Evolutionary conservation across 768 basidiomycete species (phyloP), one percentile per base, ranked within the genome.

Genomic region (Phanerochaete carnosa): DNA sequence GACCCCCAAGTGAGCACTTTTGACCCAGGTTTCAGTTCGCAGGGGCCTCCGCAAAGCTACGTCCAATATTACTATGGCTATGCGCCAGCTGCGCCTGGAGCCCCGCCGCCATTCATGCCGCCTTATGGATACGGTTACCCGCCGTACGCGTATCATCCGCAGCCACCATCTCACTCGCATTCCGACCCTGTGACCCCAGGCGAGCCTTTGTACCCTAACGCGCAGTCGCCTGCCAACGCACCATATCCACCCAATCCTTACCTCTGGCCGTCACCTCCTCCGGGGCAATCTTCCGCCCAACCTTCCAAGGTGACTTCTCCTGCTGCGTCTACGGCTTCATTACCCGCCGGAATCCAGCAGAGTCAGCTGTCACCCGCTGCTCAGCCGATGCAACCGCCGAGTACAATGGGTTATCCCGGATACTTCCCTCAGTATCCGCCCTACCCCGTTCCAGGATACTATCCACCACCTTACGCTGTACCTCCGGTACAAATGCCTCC

Each of bases 121-220:
- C 75, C 78, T 62, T 87, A 84, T 70, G 70, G 76, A 45, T 87
- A 85, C 67, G 75, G 79, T 19, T 79, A 81, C 58, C 57, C 77
- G 43, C 76, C 79, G 60, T 87, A 83, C 70, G 69, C 75, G 43
- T 87, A 84, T 68, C 78, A 80, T 61, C 76, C 79, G 56, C 78
- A 79, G 50, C 79, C 79, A 46, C 61, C 73, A 61, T 52, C 77
- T n/a, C 59, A 71, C 29, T 76, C 75, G 72, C 70, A 79, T 68
- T 62, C 77, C 66, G 74, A 80, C 63, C 64, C 70, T 32, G 61
- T 64, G 22, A 68, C 60, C 23, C 68, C 70, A 62, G 55, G 59
- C 43, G 79, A 79, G 23, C 55, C 58, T 15, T 59, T 72, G 67
- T 76, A 74, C 55, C 55, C 68, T 23, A 67, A 70, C 45, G 52